Conservation (phyloP, 306 rosid genomes). For the Quercus engelmannii region DNA sequence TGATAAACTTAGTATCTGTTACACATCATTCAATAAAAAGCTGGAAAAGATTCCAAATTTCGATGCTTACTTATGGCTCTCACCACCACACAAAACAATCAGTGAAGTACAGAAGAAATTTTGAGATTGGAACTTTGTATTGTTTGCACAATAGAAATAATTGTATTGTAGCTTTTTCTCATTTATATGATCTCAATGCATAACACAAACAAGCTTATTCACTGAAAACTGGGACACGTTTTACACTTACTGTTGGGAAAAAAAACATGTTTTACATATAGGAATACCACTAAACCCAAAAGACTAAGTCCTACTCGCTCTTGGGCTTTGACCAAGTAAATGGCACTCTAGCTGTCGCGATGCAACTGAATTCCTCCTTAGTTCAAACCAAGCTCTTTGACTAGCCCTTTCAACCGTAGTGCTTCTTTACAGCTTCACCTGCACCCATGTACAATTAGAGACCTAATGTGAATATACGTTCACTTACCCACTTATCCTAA, state of each 20-base stretch:
- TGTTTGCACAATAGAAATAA: not conserved
- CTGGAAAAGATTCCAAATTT: not conserved
- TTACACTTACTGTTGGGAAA: not conserved
- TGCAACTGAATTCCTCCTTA: too few species aligned
- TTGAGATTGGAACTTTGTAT: not conserved
- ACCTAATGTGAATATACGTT: not conserved
- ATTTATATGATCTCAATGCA: too few species aligned
- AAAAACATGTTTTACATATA: too few species aligned
- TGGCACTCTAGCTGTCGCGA: not conserved
- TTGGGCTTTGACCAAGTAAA: too few species aligned
- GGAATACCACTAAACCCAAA: too few species aligned
- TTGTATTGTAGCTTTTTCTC: not conserved
- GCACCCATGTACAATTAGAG: not conserved
- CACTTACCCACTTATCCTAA: not conserved
- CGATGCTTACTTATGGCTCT: not conserved
- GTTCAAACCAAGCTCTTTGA: too few species aligned
- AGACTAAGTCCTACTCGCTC: too few species aligned
- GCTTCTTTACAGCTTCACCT: too few species aligned
- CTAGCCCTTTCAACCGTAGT: too few species aligned
- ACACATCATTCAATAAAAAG: not conserved
- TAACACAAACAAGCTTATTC: not conserved
- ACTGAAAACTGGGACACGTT: not conserved
- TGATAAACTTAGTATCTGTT: not conserved
- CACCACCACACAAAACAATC: not conserved
- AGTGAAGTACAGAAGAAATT: not conserved